Evolutionary conservation across 1,139 yeast species (phyloP), one percentile per base, ranked within the genome.

Genomic region (Petasospora rhodanensis): DNA sequence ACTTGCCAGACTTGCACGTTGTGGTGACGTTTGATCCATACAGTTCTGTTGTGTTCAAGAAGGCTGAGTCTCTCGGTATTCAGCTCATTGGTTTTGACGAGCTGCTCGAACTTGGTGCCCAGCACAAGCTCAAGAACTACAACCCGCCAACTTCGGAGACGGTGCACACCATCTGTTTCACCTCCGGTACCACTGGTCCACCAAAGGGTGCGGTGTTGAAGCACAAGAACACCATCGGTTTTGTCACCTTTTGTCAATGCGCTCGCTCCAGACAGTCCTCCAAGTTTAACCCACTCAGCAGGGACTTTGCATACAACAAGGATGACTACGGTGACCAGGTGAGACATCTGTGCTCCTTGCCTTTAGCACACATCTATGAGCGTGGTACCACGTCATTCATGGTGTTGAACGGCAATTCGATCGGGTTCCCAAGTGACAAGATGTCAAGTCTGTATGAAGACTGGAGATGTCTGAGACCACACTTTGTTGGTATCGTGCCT

Each of bases 151-250:
- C 66, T 42, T 75, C 93, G 9, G 76, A 76, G n/a, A 95, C 86
- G 52, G 56, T 80, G 36, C 76, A 91, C 26, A 85, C 96, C 67
- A 86, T 91, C 57, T 91, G 93, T 97, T 91, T 91, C 70, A 91
- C 99, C 17, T 89, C 97, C 1, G 99, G 99, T 33, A 87, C 97
- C 13, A 89, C 98, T 13, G 98, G 98, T 52, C 79, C 79, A 43
- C 98, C 98, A 53, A 91, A 91, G 68, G 99, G 99, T 62, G 99
- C 91, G 26, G 87, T 84, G 22, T 66, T 93, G 47, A 71, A 78
- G 32, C 93, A 91, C 54, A 68, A 65, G 38, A 87, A 87, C 57
- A 70, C 91, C 29, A 61, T 87, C 34, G 82, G 95, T 11, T 95
- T 95, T 51, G 59, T 84, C 28, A 93, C 80, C 39, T 98, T 98